Conservation (phyloP, 192 early-diverging fungal genomes). For the Coemansia interrupta region DNA sequence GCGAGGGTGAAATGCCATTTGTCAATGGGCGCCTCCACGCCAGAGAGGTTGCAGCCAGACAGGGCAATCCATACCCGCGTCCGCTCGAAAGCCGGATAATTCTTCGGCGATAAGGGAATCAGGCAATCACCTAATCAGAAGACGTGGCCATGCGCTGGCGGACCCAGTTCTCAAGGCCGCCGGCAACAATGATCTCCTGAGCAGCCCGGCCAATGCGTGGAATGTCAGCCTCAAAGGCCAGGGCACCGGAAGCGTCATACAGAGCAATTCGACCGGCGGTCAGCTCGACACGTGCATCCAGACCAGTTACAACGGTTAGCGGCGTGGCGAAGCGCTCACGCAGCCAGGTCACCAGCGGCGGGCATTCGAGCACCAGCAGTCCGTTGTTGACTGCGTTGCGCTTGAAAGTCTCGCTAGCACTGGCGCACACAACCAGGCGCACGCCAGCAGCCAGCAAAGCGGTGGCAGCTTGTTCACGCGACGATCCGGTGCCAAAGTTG, state of each 20-base stretch:
- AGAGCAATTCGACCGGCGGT: constrained; percentile 62
- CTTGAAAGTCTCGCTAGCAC: constrained; percentile 97
- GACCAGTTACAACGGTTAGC: constrained; percentile 75
- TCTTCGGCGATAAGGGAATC: background rate
- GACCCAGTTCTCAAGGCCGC: constrained; percentile 95
- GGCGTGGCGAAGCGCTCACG: constrained; percentile 42
- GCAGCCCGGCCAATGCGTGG: constrained; percentile 84
- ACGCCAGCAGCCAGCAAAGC: constrained; percentile 85
- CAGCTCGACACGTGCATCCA: constrained; percentile 66
- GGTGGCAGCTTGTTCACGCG: constrained; percentile 96
- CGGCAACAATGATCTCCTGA: constrained; percentile 94
- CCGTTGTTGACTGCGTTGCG: constrained; percentile 99
- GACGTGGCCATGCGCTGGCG: constrained; percentile 58
- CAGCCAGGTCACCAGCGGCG: constrained; percentile 74
- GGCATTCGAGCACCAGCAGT: constrained; percentile 83
- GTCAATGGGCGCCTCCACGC: constrained; percentile 1
- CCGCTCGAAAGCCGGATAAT: background rate
- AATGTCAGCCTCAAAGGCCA: constrained; percentile 31
- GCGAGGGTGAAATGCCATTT: constrained; percentile 1
- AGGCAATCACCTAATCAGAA: background rate
- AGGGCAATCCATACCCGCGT: background rate
- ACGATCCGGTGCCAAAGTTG: constrained; percentile 98
- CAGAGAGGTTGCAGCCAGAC: background rate
- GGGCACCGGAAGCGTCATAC: constrained; percentile 11
- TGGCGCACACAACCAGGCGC: constrained; percentile 81